Evolutionary conservation across 192 early-diverging fungal genomes (phyloP).

Genomic region (Kickxella alabastrina): DNA sequence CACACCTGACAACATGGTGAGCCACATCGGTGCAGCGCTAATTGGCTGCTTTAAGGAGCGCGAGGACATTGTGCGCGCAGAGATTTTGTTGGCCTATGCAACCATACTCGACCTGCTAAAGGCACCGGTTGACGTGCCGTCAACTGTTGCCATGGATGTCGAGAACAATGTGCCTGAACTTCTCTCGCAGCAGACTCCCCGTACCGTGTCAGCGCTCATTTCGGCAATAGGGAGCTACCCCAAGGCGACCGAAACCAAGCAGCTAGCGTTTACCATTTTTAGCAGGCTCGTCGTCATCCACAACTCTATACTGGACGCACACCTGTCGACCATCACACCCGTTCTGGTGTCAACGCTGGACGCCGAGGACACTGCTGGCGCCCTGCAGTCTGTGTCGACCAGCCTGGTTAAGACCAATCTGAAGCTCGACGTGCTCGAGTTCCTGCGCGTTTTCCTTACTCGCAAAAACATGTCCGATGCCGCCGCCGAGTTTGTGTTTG

Average conservation of each 20-base stretch:
- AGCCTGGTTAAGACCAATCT: conserved; percentile 37
- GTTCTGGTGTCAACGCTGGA: conserved; percentile 19
- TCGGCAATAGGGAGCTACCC: conserved; percentile 28
- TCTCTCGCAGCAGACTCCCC: conserved; percentile 21
- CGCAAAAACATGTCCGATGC: conserved; percentile 9
- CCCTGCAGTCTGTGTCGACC: conserved; percentile 27
- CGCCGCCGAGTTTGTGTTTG: conserved; percentile 16
- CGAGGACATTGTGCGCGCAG: conserved; percentile 43
- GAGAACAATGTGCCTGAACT: conserved; percentile 8
- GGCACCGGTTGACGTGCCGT: not conserved
- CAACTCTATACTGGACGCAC: conserved; percentile 15
- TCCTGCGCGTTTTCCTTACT: conserved; percentile 18
- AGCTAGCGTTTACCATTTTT: conserved; percentile 40
- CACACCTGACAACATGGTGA: conserved; percentile 5
- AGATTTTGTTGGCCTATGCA: conserved; percentile 34
- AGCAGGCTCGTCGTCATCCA: conserved; percentile 12
- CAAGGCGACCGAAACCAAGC: conserved; percentile 42
- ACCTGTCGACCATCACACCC: conserved; percentile 10
- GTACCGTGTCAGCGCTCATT: conserved; percentile 17
- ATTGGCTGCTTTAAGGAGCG: conserved; percentile 32
- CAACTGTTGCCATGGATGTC: conserved; percentile 15
- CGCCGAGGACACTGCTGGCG: conserved; percentile 25
- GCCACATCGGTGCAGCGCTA: conserved; percentile 22
- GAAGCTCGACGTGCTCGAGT: conserved; percentile 39
- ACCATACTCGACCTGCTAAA: conserved; percentile 10